These are phyloP conservation scores for Hygrophoropsis aurantiaca DNA, from an alignment of 768 basidiomycete genomes.

Conservation along the genomic window DNA sequence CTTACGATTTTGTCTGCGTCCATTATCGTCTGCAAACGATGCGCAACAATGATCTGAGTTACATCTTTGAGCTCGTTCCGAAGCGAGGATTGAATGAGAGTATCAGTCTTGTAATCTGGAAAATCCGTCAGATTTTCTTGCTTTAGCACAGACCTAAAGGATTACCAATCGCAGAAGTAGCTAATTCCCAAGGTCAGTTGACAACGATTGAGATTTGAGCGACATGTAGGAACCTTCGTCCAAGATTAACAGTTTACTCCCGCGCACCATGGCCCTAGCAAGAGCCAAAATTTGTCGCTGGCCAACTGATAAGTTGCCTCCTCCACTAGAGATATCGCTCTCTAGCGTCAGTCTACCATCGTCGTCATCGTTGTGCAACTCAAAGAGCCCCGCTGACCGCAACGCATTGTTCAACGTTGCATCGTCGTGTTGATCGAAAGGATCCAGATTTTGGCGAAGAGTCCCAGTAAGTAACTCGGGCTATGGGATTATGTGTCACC, in stretches of 20 bases:
- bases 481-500: constrained; percentile 15
- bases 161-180: constrained; percentile 46
- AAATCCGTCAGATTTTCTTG: not conserved
- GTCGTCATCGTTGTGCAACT: constrained; percentile 22
- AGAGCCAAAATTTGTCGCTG: constrained; percentile 61
- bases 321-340: constrained; percentile 41
- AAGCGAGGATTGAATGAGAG: constrained; percentile 55
- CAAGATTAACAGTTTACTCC: constrained; percentile 55
- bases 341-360: constrained; percentile 41
- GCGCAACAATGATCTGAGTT: constrained; percentile 60
- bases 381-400: constrained; percentile 38
- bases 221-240: constrained; percentile 43
- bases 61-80: constrained; percentile 43
- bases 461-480: constrained; percentile 43
- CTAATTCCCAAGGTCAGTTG: constrained; percentile 15
- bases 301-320: constrained; percentile 50
- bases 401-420: constrained; percentile 38
- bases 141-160: not conserved
- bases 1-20: constrained; percentile 59
- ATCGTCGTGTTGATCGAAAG: constrained; percentile 49
- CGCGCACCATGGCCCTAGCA: constrained; percentile 56
- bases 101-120: constrained; percentile 58
- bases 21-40: constrained; percentile 60
- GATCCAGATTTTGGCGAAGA: constrained; percentile 49
- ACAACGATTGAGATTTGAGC: not conserved